phyloP scores from a whole-genome alignment of 2,329 filamentous ascomycete genomes.

The Neospermospora avenae region DNA sequence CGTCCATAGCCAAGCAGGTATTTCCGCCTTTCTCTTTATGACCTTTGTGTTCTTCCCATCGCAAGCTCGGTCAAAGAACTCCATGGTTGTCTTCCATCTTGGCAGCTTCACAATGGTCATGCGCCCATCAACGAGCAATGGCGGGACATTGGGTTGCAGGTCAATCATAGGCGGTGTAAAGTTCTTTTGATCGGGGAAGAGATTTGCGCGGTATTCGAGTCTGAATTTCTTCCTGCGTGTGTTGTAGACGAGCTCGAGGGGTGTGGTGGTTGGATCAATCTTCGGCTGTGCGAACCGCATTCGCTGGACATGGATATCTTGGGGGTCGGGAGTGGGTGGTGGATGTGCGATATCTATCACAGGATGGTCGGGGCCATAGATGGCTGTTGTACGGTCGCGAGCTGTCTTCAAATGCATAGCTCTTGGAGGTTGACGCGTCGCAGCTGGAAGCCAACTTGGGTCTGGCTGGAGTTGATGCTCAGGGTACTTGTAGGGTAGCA shows the following conservation, averaged over 20 bases:
- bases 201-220: slow-evolving; percentile 4
- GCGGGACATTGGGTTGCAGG: slow-evolving; percentile 13
- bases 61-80: slow-evolving; percentile 11
- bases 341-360: not conserved
- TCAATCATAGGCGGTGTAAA: slow-evolving; percentile 3
- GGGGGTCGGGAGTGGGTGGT: not conserved
- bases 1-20: slow-evolving; percentile 14
- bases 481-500: not conserved
- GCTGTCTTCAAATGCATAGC: not conserved
- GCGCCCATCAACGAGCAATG: slow-evolving; percentile 19
- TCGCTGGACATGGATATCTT: not conserved
- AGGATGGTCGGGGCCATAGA: not conserved
- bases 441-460: not conserved
- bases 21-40: not conserved
- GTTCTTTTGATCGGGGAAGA: slow-evolving; percentile 9
- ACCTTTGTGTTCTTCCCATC: slow-evolving; percentile 13
- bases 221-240: slow-evolving; percentile 15
- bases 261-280: not conserved
- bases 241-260: slow-evolving; percentile 22
- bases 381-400: not conserved
- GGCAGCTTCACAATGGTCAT: slow-evolving; percentile 18
- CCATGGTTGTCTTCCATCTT: slow-evolving; percentile 8
- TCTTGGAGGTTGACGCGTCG: not conserved
- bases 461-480: slow-evolving; percentile 2
- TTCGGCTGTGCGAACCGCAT: not conserved